Evolutionary conservation across 2,329 filamentous ascomycete genomes (phyloP).

Genomic region (Cordyceps militaris): DNA sequence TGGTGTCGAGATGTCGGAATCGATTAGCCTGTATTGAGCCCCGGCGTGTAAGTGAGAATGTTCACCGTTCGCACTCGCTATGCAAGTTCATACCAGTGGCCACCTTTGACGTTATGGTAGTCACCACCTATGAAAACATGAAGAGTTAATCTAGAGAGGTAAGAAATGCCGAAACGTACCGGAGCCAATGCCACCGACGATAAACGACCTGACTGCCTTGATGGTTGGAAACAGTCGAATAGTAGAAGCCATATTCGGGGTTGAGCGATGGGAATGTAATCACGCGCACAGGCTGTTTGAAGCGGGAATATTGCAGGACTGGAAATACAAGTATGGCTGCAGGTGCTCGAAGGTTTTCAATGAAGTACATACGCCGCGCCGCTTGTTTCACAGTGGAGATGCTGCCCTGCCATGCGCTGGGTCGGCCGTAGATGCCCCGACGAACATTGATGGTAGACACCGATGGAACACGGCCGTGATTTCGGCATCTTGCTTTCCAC

Average conservation of each 20-base stretch:
- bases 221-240: constrained; percentile 63
- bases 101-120: constrained; percentile 84
- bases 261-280: neutral
- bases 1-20: constrained; percentile 85
- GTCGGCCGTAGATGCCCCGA: constrained; percentile 5
- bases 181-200: constrained; percentile 44
- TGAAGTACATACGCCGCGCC: too few relatives aligned
- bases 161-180: constrained; percentile 13
- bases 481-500: too few relatives aligned
- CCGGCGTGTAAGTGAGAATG: neutral
- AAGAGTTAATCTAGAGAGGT: neutral
- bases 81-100: constrained; percentile 52
- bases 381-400: neutral
- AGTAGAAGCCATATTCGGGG: constrained; percentile 34
- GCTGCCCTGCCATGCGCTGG: neutral
- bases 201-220: constrained; percentile 65
- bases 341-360: too few relatives aligned
- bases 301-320: neutral
- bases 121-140: constrained; percentile 52
- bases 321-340: too few relatives aligned
- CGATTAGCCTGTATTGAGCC: constrained; percentile 69
- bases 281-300: neutral
- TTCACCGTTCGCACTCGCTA: neutral
- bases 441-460: neutral
- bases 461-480: too few relatives aligned